phyloP scores from a whole-genome alignment of 345 rosid genomes.

The Moringa oleifera region DNA sequence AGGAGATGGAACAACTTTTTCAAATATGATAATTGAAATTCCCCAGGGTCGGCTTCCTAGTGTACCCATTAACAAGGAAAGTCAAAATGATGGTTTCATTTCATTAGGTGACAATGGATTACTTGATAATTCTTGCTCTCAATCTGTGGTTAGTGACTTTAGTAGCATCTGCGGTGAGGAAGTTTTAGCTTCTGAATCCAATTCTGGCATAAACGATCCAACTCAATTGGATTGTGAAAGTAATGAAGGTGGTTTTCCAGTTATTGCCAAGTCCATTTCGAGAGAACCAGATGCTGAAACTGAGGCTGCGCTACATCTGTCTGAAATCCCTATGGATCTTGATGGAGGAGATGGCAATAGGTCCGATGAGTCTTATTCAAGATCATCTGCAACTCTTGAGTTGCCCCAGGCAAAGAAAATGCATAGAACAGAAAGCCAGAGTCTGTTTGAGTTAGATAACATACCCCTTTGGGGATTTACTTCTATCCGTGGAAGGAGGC shows the following conservation, averaged over 20 bases:
- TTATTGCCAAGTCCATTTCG: slow-evolving; percentile 1
- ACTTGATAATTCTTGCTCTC: slow-evolving; percentile 14
- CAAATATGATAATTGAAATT: slow-evolving; percentile 5
- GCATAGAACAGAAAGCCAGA: slow-evolving; percentile 31
- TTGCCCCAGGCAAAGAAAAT: slow-evolving; percentile 25
- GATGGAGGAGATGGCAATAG: slow-evolving; percentile 17
- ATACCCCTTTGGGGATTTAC: slow-evolving; percentile 55
- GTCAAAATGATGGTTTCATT: slow-evolving; percentile 14
- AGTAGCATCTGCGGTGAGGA: slow-evolving; percentile 12
- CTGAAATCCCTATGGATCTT: slow-evolving; percentile 11
- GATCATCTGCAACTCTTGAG: slow-evolving; percentile 19
- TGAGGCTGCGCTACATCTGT: slow-evolving; percentile 13
- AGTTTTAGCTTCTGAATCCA: slow-evolving; percentile 16
- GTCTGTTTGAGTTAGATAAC: slow-evolving; percentile 21
- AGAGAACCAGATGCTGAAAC: background rate
- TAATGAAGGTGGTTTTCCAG: slow-evolving; percentile 10
- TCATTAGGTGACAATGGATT: slow-evolving; percentile 7
- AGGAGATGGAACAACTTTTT: background rate
- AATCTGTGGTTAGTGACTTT: slow-evolving; percentile 10
- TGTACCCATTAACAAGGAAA: slow-evolving; percentile 1
- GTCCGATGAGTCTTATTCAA: slow-evolving; percentile 21
- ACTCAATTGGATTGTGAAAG: slow-evolving; percentile 8
- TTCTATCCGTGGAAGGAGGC: slow-evolving; percentile 61
- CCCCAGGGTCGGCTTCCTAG: slow-evolving; percentile 7
- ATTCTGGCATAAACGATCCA: slow-evolving; percentile 15